Base-by-base conservation (phyloP, 1,284 basidiomycete genomes). In the Trametes versicolor region DNA sequence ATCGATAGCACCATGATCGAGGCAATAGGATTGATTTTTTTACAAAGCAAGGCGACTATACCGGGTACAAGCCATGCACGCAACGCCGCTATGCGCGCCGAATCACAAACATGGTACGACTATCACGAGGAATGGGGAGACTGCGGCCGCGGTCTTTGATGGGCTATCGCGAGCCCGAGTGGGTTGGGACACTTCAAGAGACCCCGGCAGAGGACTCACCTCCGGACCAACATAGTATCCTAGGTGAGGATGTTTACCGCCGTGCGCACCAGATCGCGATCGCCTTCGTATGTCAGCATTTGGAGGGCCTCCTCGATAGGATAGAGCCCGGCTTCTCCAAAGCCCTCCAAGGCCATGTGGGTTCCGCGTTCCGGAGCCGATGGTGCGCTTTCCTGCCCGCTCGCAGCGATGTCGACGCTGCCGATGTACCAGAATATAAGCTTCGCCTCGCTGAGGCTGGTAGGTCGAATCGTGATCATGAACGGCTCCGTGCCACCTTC, bases 361-460 rank as follows among this genome's bases (percentile, higher is more conserved):
- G 78, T 85, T 21, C 80, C 81, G 13, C 43, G 57, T 27, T 15
- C 23, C 1, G 41, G 12, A n/a, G n/a, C n/a, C n/a, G n/a, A n/a
- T 0, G 19, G n/a, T 7, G 17, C 45, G 6, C 15, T 9, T 17
- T n/a, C 62, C 4, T 52, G 51, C 57, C 13, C 45, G 53, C 23
- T 21, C 39, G 15, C 74, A 67, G 12, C 74, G 4, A 48, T 67
- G 56, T 76, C 74, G 21, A 81, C 66, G 21, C 58, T 37, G 36
- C 68, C 78, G 32, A 82, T 71, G 68, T 78, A 84, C 83, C 82
- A 85, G 75, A 77, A 83, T n/a, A 83, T 80, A 47, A 81, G 62
- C 72, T 84, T 85, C 19, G 78, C 70, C 37, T 75, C 77, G 8
- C 68, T 75, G 15, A 64, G 62, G 25, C 71, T 74, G 19, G 73